A percentile compares a stretch with the other conserved stretches of the same genome.
phyloP scores from a whole-genome alignment of 176 grass and related monocot species.

The Aegilops tauschii region DNA sequence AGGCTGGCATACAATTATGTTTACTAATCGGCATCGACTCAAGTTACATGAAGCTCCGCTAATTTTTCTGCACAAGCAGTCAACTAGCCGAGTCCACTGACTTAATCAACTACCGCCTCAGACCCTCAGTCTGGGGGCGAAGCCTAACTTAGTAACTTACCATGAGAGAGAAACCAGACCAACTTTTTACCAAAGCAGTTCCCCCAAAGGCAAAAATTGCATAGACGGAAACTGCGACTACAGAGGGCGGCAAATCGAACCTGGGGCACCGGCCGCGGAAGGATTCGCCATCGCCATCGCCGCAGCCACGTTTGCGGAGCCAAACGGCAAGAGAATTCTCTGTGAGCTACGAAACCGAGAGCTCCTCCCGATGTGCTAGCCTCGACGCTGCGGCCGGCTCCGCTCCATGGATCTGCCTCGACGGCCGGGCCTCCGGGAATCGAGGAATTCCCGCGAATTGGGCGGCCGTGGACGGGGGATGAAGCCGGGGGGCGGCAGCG shows the following conservation, averaged over 20 bases:
- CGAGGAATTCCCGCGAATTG: background rate
- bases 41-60: background rate
- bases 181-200: background rate
- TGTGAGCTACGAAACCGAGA: too few relatives aligned
- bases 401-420: conserved; percentile 23
- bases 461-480: background rate
- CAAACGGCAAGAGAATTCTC: background rate
- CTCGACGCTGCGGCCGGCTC: background rate
- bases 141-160: background rate
- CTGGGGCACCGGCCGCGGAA: conserved; percentile 4
- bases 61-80: conserved; percentile 5
- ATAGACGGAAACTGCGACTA: background rate
- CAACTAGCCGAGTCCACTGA: conserved; percentile 40
- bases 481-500: background rate
- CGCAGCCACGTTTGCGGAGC: background rate
- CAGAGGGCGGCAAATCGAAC: conserved; percentile 23
- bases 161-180: background rate
- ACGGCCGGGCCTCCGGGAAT: background rate
- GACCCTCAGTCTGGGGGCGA: background rate
- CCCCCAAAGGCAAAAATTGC: background rate
- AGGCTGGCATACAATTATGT: background rate
- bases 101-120: background rate
- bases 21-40: background rate
- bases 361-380: background rate
- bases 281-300: conserved; percentile 20